These are phyloP conservation scores for Metschnikowia anglica DNA, from an alignment of 805 yeast species.

Conservation along the genomic window DNA sequence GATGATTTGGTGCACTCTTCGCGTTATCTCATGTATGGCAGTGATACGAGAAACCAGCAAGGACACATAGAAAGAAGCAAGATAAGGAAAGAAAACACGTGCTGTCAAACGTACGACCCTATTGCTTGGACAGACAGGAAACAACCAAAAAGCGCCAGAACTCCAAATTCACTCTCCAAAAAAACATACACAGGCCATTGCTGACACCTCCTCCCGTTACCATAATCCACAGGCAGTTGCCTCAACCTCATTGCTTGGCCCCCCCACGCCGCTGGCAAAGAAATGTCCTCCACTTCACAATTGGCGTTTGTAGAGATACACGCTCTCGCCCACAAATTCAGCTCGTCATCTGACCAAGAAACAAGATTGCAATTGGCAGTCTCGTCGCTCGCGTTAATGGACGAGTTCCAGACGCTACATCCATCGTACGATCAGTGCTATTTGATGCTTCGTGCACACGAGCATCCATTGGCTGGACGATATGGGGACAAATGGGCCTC, in stretches of 20 bases:
- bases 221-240: background rate
- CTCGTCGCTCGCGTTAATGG: conserved; percentile 24
- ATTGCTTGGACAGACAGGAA: too few species aligned
- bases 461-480: conserved; percentile 1
- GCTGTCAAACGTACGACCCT: too few species aligned
- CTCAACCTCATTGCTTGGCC: background rate
- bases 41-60: too few species aligned
- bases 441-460: background rate
- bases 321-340: conserved; percentile 13
- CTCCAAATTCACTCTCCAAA: too few species aligned
- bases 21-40: too few species aligned
- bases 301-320: conserved; percentile 16
- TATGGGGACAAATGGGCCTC: conserved; percentile 15
- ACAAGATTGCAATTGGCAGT: conserved; percentile 7
- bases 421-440: conserved; percentile 16
- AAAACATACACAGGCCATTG: too few species aligned
- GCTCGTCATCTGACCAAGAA: background rate
- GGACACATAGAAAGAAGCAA: too few species aligned
- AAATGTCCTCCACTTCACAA: background rate
- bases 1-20: too few species aligned
- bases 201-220: too few species aligned
- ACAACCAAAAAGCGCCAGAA: too few species aligned
- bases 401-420: conserved; percentile 24
- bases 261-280: background rate
- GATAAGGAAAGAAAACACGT: too few species aligned